phyloP scores from a whole-genome alignment of 2,329 filamentous ascomycete species.

The Ophiocordyceps camponoti-rufipedis region DNA sequence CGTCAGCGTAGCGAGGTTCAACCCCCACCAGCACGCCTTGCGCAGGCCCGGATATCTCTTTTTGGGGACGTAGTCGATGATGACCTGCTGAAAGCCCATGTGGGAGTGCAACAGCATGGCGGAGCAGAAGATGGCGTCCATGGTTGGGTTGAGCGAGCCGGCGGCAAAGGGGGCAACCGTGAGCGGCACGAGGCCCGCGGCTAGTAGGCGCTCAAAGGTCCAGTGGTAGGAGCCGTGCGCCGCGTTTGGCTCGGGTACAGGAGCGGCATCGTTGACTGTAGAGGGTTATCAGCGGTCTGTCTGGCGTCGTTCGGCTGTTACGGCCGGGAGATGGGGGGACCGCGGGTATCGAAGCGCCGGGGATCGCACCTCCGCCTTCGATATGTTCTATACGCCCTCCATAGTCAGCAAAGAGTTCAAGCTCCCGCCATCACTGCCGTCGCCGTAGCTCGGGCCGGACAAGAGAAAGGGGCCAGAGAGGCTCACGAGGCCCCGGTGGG shows the following conservation, averaged over 20 bases:
- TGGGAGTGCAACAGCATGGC: conserved; percentile 82
- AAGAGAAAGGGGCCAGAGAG: background rate
- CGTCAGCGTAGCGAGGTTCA: conserved; percentile 61
- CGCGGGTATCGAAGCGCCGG: background rate
- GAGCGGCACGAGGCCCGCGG: conserved; percentile 67
- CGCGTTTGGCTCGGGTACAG: conserved; percentile 52
- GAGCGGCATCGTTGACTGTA: conserved; percentile 70
- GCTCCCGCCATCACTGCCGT: background rate
- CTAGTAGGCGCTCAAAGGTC: conserved; percentile 81
- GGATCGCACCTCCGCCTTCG: conserved; percentile 50
- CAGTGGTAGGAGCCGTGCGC: conserved; percentile 95
- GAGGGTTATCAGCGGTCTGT: conserved; percentile 1
- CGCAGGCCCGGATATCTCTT: conserved; percentile 49
- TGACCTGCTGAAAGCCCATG: conserved; percentile 79
- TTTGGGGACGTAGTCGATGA: conserved; percentile 80
- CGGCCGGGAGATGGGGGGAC: background rate
- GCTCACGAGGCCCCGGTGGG: conserved; percentile 71
- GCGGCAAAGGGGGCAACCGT: conserved; percentile 83
- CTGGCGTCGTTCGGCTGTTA: too few relatives aligned
- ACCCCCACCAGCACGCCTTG: conserved; percentile 54
- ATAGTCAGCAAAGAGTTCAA: conserved; percentile 20
- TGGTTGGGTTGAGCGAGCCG: conserved; percentile 73
- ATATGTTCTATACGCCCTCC: conserved; percentile 41
- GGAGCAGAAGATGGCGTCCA: conserved; percentile 73
- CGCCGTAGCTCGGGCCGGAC: background rate